Conservation (phyloP, 1,284 basidiomycete genomes). For the Xerocomus nothofagi region DNA sequence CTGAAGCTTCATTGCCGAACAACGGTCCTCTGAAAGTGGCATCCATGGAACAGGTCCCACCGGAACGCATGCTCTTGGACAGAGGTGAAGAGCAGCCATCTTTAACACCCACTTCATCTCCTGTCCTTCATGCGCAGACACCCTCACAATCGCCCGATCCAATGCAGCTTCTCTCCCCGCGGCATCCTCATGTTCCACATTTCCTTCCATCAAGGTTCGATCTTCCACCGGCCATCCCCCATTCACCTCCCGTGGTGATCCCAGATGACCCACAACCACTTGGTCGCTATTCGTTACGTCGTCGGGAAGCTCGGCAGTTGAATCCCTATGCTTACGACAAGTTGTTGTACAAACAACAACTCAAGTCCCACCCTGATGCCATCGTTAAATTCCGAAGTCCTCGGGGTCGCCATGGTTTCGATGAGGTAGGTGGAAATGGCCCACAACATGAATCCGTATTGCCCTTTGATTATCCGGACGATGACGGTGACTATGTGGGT, state of each 20-base stretch:
- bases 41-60: background rate
- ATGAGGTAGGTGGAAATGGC: slow-evolving; percentile 24
- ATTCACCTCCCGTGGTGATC: slow-evolving; percentile 3
- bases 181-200: background rate
- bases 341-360: slow-evolving; percentile 44
- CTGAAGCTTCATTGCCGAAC: background rate
- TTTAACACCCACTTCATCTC: slow-evolving; percentile 27
- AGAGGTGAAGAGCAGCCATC: slow-evolving; percentile 2
- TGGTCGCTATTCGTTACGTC: slow-evolving; percentile 51
- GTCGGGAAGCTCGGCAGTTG: slow-evolving; percentile 49
- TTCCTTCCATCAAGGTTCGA: background rate
- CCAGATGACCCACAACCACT: slow-evolving; percentile 22
- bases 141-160: slow-evolving; percentile 27
- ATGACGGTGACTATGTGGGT: slow-evolving; percentile 31
- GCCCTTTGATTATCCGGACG: slow-evolving; percentile 21
- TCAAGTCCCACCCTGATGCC: slow-evolving; percentile 55
- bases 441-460: slow-evolving; percentile 31
- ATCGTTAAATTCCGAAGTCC: slow-evolving; percentile 48
- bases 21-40: background rate
- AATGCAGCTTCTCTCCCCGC: slow-evolving; percentile 19
- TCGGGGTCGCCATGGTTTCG: slow-evolving; percentile 12
- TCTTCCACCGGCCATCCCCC: background rate
- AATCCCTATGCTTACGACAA: slow-evolving; percentile 57
- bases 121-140: slow-evolving; percentile 6
- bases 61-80: background rate